Evolutionary conservation across 2,329 filamentous ascomycete species (phyloP), one percentile per base, ranked within the genome.

Genomic region (Chalara sp.): DNA sequence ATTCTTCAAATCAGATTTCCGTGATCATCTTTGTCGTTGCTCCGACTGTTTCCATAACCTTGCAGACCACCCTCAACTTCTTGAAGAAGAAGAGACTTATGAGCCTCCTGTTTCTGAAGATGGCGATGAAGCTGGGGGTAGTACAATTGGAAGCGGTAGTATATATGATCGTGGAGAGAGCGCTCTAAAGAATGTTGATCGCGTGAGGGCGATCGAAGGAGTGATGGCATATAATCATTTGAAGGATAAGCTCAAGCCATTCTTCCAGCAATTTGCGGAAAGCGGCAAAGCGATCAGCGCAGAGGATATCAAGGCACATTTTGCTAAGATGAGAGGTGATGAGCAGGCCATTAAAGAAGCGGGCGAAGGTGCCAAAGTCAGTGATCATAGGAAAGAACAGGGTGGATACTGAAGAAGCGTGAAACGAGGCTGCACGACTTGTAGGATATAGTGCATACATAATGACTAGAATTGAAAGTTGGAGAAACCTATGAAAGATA

Each of bases 221-320:
- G 92, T 95, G 44, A 96, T 97, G 90, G 92, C 91, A 0, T 99
- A 97, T 70, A 96, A 97, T 63, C 87, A 95, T 62, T 78, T 99
- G 53, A 93, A 95, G 65, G 91, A 97, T 64, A 91, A 92, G 65
- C 82, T 99, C n/a, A 96, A 92, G 74, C 84, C 85, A 0, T 97
- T 99, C 67, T 81, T 99, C 62, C 83, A 91, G 69, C 87, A 95
- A 42, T 99, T 96, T 66, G 93, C 93, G 0, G 89, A 96, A 65
- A 95, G 86, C 56, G 92, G 92, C 1, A 75, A 87, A 67, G 84
- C 88, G 0, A 91, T 99, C 28, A 85, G 89, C 1, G 92, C 92
- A 1, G 93, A 99, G 65, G 91, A 97, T 69, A 93, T 99, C 69
- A 99, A 96, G 69, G 81, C 81, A 2, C 96, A 96, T 67, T 99